Base-by-base conservation (phyloP, 2,329 filamentous ascomycete genomes). In the Pseudonectria foliicola region DNA sequence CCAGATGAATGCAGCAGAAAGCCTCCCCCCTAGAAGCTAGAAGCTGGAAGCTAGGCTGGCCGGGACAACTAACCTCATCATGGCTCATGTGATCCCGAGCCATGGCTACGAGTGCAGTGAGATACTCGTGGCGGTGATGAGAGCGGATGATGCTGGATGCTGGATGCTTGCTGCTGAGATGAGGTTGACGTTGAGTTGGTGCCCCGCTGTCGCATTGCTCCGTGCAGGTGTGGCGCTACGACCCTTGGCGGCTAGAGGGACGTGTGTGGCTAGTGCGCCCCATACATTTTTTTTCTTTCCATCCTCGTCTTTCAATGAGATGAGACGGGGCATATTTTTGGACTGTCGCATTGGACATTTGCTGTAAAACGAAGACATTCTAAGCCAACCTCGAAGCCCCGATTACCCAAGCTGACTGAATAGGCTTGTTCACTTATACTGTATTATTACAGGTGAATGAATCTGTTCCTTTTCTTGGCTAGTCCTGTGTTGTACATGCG, bases 1-100 rank as follows among this genome's bases (percentile, higher is more conserved):
- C 12, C 13, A 13, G 3, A 5, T 26, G 35, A 13, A 25, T 10
- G 10, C 24, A 24, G 15, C 10, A 15, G 15, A 21, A 21, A n/a
- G n/a, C n/a, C n/a, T 25, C 24, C 24, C 24, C n/a, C 24, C 24
- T n/a, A 25, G 13, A 27, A 29, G 27, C 15, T 31, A 15, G 13
- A 7, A 6, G 18, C 14, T 6, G 11, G 28, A 10, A 29, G 12
- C 7, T 7, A 23, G 26, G 10, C 21, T 14, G 15, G 11, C 21
- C 6, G n/a, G 13, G n/a, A 23, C 6, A 7, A 40, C 42, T 40
- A 29, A 54, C 51, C 40, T 54, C 51, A 27, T 54, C 51, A 28
- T 54, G 51, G 38, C 46, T 50, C 37, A 54, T 40, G 13, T 50
- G 49, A 28, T 37, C 27, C 6, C 35, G 38, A 23, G 40, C 48